These are phyloP conservation scores for Tardiomyces digboiensis DNA, from an alignment of 1,139 yeast species.

Conservation along the genomic window DNA sequence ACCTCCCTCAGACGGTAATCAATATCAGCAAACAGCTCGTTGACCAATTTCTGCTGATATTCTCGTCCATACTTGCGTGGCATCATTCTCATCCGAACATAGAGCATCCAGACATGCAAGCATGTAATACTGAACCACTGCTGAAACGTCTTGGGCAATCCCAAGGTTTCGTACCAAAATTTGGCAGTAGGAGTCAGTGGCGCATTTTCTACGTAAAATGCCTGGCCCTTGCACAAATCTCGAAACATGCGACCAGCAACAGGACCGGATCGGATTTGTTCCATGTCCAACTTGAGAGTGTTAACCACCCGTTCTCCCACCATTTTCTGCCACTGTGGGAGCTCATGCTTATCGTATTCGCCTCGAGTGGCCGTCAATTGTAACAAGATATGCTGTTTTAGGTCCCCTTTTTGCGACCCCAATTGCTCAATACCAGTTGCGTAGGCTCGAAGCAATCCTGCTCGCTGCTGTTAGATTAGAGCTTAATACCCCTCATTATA, in stretches of 20 bases:
- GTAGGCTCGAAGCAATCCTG: too few species aligned
- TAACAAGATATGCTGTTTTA: constrained; percentile 4
- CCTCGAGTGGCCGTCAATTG: not conserved
- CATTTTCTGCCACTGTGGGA: constrained; percentile 61
- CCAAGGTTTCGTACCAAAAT: constrained; percentile 58
- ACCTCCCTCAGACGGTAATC: constrained; percentile 80
- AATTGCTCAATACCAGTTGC: too few species aligned
- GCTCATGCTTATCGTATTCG: constrained; percentile 14
- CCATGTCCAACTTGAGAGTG: constrained; percentile 77
- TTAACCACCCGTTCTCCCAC: constrained; percentile 54
- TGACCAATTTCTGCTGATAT: constrained; percentile 88
- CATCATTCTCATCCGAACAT: constrained; percentile 93
- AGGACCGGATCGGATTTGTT: constrained; percentile 84
- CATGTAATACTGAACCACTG: constrained; percentile 94
- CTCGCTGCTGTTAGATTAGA: too few species aligned
- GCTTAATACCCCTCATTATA: too few species aligned
- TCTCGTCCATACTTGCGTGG: constrained; percentile 83
- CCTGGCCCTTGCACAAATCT: constrained; percentile 81
- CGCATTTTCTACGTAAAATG: constrained; percentile 41
- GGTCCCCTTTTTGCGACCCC: constrained; percentile 5
- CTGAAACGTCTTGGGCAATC: constrained; percentile 75
- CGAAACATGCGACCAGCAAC: constrained; percentile 86
- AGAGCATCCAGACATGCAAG: constrained; percentile 87
- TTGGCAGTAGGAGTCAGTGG: constrained; percentile 24
- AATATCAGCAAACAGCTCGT: constrained; percentile 82